Conservation (phyloP, 2,329 filamentous ascomycete genomes). For the Massarina eburnea region DNA sequence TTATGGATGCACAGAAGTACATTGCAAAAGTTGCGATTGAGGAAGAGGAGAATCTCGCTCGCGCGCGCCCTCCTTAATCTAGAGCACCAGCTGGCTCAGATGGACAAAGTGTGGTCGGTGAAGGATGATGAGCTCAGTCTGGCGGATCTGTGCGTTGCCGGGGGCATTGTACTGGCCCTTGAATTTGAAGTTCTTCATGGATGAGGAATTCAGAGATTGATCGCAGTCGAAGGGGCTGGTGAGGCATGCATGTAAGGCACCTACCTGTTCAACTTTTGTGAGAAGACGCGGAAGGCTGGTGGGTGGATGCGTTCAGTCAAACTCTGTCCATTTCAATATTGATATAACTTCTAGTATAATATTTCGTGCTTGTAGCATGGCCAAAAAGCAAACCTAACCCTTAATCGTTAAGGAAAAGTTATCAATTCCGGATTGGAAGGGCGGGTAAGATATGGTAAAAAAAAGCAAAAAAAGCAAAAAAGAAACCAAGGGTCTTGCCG, state of each 20-base stretch:
- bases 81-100: conserved; percentile 13
- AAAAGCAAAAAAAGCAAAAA: neutral
- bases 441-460: too few species aligned
- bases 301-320: neutral
- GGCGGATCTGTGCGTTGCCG: conserved; percentile 26
- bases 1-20: conserved; percentile 18
- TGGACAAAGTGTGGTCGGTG: conserved; percentile 19
- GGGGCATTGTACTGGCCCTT: conserved; percentile 16
- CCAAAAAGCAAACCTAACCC: too few species aligned
- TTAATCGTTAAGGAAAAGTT: too few species aligned
- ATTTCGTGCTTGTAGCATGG: neutral
- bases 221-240: conserved; percentile 16
- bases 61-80: conserved; percentile 13
- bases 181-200: conserved; percentile 18
- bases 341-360: neutral
- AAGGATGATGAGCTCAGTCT: conserved; percentile 18
- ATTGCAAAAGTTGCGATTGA: conserved; percentile 3
- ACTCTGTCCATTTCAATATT: neutral
- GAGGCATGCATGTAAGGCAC: conserved; percentile 14
- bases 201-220: conserved; percentile 18
- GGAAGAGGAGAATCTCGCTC: conserved; percentile 13
- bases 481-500: conserved; percentile 25
- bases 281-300: conserved; percentile 2
- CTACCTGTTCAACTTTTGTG: conserved; percentile 10
- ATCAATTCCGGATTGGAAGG: too few species aligned